Evolutionary conservation across 305 asterid species (phyloP), one percentile per base, ranked within the genome.

Genomic region (Stenogyne calaminthoides): DNA sequence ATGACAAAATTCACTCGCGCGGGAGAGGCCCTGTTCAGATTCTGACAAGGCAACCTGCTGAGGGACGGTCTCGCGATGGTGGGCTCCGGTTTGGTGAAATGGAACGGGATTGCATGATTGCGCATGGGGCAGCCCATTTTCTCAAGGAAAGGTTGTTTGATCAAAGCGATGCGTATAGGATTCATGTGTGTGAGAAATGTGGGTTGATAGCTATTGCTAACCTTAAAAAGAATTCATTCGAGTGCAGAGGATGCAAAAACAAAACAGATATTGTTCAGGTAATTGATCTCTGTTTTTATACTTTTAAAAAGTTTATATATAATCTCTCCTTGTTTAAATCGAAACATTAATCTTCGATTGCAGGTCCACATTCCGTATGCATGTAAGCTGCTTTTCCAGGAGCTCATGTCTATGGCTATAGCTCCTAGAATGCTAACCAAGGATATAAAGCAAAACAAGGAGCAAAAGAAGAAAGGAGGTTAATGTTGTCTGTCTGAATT

Each of bases 101-200:
- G 99, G 99, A 95, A 78, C 85, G 97, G 16, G 98, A 91, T 74
- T 95, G 99, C 71, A 95, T 93, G 97, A 93, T 95, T 80, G 98
- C 97, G 0, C 98, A 93, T 15, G 99, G 99, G 9, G 99, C 99
- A 0, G 97, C 99, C 60, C 97, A 93, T 77, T 92, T 93, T 73
- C 86, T 95, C 1, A 93, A 95, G 80, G 97, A 95, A 70, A 84
- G 97, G 64, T 58, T 95, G 87, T 95, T 95, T 76, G 98, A 95
- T 79, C 99, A 95, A 58, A 95, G 99, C 64, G 99, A 95, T 74
- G 99, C 99, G 0, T 92, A 95, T 37, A 84, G 98, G 80, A 84
- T 92, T 51, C 99, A 92, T 62, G 96, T 95, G 10, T 92, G 97
- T 25, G 97, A 95, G 85, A 87, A 76, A 3, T 95, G 99, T 71